Percentiles rank a stretch among this genome's conserved stretches.
Conservation (phyloP, 225 moss, liverwort and hornwort genomes). For the Polytrichum commune region DNA sequence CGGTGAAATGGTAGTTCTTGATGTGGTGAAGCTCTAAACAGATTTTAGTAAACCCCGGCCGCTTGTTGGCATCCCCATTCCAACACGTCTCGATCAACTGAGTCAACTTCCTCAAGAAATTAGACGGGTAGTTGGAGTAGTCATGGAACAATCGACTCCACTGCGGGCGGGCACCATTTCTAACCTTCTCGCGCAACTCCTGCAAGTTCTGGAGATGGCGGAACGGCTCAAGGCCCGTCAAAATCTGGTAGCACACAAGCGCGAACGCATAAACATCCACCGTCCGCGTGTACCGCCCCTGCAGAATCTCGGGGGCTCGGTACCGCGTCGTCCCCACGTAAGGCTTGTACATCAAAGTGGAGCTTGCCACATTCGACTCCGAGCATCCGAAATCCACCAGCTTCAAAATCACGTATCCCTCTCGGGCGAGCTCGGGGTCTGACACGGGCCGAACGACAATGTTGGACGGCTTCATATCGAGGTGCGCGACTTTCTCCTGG, state of each 20-base stretch:
- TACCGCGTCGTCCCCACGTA: background rate
- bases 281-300: background rate
- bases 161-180: background rate
- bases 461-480: background rate
- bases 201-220: background rate
- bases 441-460: background rate
- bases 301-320: background rate
- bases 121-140: too few species aligned
- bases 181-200: background rate
- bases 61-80: background rate
- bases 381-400: constrained; percentile 2
- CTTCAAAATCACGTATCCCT: constrained; percentile 3
- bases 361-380: background rate
- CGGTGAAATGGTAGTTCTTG: background rate
- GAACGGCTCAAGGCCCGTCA: background rate
- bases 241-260: background rate
- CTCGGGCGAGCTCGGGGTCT: background rate
- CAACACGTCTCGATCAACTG: constrained; percentile 2
- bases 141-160: too few species aligned
- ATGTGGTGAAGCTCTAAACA: constrained; percentile 1
- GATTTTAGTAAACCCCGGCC: background rate
- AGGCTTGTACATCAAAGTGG: background rate
- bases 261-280: constrained; percentile 5
- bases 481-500: background rate
- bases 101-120: background rate